phyloP scores from a whole-genome alignment of 2,329 filamentous ascomycete species.

The Alternaria hordeiaustralica region DNA sequence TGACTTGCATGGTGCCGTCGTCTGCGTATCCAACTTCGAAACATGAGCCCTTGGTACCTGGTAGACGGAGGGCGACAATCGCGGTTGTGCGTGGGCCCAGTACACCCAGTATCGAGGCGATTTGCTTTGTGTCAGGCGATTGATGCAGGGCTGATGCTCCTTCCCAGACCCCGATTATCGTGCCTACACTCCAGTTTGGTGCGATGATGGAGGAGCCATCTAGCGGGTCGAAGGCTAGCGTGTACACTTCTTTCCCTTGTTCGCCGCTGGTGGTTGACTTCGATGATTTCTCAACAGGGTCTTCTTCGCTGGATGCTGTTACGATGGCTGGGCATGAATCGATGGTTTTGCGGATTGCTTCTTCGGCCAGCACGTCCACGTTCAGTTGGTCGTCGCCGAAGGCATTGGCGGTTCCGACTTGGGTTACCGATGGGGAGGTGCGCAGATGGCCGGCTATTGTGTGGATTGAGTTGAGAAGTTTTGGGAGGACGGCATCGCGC shows the following conservation, averaged over 20 bases:
- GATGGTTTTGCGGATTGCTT: constrained; percentile 61
- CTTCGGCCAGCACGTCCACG: constrained; percentile 64
- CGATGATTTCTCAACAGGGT: constrained; percentile 56
- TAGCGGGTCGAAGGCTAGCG: constrained; percentile 68
- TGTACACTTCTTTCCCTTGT: constrained; percentile 51
- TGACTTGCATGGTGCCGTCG: constrained; percentile 48
- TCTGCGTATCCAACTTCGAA: constrained; percentile 59
- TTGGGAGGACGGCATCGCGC: constrained; percentile 19
- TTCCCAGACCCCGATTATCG: constrained; percentile 65
- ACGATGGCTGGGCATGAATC: constrained; percentile 60
- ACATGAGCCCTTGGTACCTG: constrained; percentile 50
- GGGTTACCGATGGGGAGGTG: constrained; percentile 21
- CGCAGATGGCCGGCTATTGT: constrained; percentile 23
- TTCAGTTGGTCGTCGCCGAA: constrained; percentile 64
- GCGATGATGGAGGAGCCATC: constrained; percentile 66
- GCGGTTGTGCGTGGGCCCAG: constrained; percentile 51
- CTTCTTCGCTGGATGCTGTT: constrained; percentile 68
- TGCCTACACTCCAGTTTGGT: constrained; percentile 53
- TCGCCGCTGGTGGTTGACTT: constrained; percentile 18
- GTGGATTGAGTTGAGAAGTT: constrained; percentile 22
- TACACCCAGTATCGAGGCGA: constrained; percentile 44
- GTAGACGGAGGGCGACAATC: constrained; percentile 61
- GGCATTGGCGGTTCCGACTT: constrained; percentile 55
- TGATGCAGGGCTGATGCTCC: constrained; percentile 33
- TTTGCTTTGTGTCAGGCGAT: constrained; percentile 27